Evolutionary conservation across 2,329 filamentous ascomycete species (phyloP), one percentile per base, ranked within the genome.

Genomic region (Diaporthe ampelina): DNA sequence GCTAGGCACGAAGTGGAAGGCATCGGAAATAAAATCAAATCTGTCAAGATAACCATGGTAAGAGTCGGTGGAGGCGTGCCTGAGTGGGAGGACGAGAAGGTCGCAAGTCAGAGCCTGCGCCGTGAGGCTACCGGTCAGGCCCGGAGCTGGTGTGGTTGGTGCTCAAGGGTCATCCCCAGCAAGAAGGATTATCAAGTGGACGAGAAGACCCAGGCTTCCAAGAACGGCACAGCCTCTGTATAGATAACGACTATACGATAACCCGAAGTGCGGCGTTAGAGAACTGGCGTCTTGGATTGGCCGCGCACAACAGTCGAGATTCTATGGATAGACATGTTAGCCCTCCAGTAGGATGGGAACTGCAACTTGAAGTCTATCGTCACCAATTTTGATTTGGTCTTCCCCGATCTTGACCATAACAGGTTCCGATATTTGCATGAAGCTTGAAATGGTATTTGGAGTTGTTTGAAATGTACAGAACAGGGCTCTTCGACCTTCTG

Each of bases 111-210:
- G 73, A 93, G 93, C 77, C 85, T 98, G 35, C 88, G 88, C 21
- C 86, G 93, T 32, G 96, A 98, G 83, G 88, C 92, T 71, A 86
- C 86, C 19, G 94, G 94, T 0, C 83, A 84, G 65, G 87, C 91
- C 73, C 89, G 95, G 75, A 95, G 94, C 81, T 98, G 95, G 94
- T 98, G 95, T 82, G 94, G 94, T 0, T 98, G 96, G 95, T 98
- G 96, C 82, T 91, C 88, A 82, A 88, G 95, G 75, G 92, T 95
- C 4, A 90, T 97, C 70, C 92, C 92, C 0, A 88, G 91, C 2
- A 82, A 83, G 54, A 85, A 84, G 76, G 89, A 91, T 56, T 78
- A 77, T 15, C 81, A 83, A 71, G 61, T 65, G 7, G 79, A 77
- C 24, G 75, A 74, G 65, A 72, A 74, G 52, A 57, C 32, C 17